Evolutionary conservation across 192 early-diverging fungal species (phyloP), one percentile per base, ranked within the genome.

Genomic region (Podila minutissima): DNA sequence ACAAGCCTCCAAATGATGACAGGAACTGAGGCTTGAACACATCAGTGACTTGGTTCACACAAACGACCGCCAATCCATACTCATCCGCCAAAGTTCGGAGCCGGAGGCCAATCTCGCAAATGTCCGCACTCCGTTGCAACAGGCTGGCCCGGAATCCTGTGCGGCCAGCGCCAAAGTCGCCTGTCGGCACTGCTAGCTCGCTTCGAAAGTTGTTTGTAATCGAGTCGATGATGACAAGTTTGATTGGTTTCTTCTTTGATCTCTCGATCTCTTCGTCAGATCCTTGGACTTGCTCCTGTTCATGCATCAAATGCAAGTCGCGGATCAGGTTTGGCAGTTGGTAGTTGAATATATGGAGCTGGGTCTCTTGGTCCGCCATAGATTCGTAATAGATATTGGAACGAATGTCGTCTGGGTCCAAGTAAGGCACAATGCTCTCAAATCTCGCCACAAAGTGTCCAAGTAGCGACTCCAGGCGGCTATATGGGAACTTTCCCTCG

Each of bases 191-290:
- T 7, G 32, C 48, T 20, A 74, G 68, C 22, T 85, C 89, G 33
- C 81, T 87, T 20, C 93, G 87, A 79, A 95, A 91, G 48, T 92
- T 90, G 11, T 93, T 92, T 7, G 94, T 88, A 26, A 98, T 93
- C 0, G 95, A 95, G 77, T 98, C 97, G 38, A 98, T 88, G 10
- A 97, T 88, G 22, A 98, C 81, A 49, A 97, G 75, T n/a, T 88
- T 79, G 35, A 96, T 86, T 2, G 79, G 72, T 26, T 86, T 84
- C 28, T 86, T 84, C 5, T 74, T 70, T 55, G 94, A 57, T 15
- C n/a, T 41, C 26, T 31, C 33, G 94, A 51, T 9, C 49, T 19
- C 32, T 28, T 19, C 53, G 7, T 19, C 29, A 7, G 22, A n/a
- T 35, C 19, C 32, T 51, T 15, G 38, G n/a, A 58, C 2, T 4